These are phyloP conservation scores for Cyamopsis tetragonoloba DNA, from an alignment of 306 rosid genomes.

Conservation along the genomic window DNA sequence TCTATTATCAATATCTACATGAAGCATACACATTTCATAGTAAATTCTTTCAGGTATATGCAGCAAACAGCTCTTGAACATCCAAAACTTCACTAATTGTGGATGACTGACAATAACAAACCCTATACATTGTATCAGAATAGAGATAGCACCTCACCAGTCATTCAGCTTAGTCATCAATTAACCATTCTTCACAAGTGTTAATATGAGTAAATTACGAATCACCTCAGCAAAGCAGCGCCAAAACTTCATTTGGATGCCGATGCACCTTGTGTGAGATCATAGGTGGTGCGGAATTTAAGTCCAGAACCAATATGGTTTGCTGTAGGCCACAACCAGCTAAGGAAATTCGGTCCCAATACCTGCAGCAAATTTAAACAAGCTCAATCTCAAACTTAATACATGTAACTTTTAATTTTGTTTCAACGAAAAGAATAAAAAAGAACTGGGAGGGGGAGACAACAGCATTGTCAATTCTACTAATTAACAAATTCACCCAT, in stretches of 20 bases:
- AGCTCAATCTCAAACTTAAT: conserved; percentile 6
- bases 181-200: conserved; percentile 26
- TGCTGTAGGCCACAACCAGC: conserved; percentile 74
- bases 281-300: conserved; percentile 51
- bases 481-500: neutral
- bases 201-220: conserved; percentile 22
- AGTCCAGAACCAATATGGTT: conserved; percentile 82
- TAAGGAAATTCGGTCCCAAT: conserved; percentile 71
- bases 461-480: neutral
- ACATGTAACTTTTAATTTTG: neutral
- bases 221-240: conserved; percentile 20
- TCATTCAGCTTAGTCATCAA: conserved; percentile 26
- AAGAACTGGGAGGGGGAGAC: neutral
- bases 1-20: conserved; percentile 26
- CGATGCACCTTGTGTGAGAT: conserved; percentile 42
- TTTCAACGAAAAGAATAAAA: neutral
- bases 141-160: conserved; percentile 26
- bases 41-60: conserved; percentile 14
- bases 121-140: neutral
- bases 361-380: conserved; percentile 50
- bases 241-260: conserved; percentile 38
- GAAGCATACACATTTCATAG: conserved; percentile 20
- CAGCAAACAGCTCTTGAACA: conserved; percentile 30
- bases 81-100: conserved; percentile 24
- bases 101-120: conserved; percentile 9